These are phyloP conservation scores for Pichia norvegensis DNA, from an alignment of 1,139 yeast species.

Conservation along the genomic window DNA sequence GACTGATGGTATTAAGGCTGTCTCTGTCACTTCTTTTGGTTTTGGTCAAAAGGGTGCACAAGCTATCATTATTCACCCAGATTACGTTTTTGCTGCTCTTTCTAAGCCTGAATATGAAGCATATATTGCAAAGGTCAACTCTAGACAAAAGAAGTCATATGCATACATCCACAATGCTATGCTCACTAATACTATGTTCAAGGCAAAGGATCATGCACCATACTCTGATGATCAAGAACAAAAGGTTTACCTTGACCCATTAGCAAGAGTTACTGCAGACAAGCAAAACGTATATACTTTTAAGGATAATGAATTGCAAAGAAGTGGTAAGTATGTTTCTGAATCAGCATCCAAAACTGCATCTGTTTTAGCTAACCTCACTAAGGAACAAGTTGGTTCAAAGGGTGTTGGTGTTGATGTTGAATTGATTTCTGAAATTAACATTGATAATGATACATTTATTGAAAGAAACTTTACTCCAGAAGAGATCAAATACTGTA, in stretches of 20 bases:
- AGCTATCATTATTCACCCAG: constrained; percentile 86
- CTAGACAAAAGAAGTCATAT: constrained; percentile 86
- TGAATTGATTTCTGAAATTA: constrained; percentile 74
- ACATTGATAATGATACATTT: constrained; percentile 80
- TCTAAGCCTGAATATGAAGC: constrained; percentile 60
- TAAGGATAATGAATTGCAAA: constrained; percentile 37
- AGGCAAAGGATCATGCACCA: constrained; percentile 90
- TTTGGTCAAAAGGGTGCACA: constrained; percentile 99
- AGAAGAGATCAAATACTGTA: constrained; percentile 73
- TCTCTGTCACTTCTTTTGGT: constrained; percentile 93
- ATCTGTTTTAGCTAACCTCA: constrained; percentile 34
- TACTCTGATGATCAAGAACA: constrained; percentile 81
- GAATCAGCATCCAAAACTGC: constrained; percentile 36
- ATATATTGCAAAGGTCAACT: constrained; percentile 62
- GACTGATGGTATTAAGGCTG: constrained; percentile 97
- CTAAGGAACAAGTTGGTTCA: constrained; percentile 45
- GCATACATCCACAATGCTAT: constrained; percentile 95
- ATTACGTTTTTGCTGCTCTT: constrained; percentile 81
- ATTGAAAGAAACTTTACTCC: constrained; percentile 85
- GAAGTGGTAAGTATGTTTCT: constrained; percentile 29
- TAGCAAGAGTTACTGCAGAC: constrained; percentile 65
- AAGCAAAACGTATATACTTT: constrained; percentile 43
- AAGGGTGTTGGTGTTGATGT: constrained; percentile 96
- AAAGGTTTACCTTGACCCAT: constrained; percentile 90
- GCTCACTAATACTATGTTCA: constrained; percentile 84